Evolutionary conservation across 352 stramenopile species (phyloP), one percentile per base, ranked within the genome.

Genomic region (Globisporangium polare): DNA sequence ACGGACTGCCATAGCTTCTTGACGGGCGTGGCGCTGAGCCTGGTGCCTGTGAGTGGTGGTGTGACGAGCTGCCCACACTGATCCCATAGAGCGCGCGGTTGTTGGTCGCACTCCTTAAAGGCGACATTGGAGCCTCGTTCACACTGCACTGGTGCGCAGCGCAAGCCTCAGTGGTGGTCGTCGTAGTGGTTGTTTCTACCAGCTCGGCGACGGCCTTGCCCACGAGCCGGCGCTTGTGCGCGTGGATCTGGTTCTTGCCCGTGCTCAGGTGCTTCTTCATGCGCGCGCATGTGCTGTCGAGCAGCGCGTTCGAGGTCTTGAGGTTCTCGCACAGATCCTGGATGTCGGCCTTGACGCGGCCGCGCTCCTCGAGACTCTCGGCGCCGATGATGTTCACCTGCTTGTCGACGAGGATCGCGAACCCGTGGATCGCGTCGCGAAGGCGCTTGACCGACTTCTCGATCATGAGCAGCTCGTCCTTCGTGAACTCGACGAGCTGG

Each of bases 331-430:
- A 78, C 5, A 87, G 67, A 35, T 88, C 79, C 50, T 87, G 68
- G 35, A 89, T 86, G 55, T 92, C 75, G 8, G 77, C 73, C 54
- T 80, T 77, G 27, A 89, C 64, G 12, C 79, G 75, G 0, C 68
- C 72, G 17, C 75, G 63, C 43, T 86, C 73, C 18, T 86, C 75
- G 13, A 74, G 46, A 17, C 62, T 85, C 45, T 78, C 64, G 3
- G 31, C 61, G 15, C 78, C 74, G 27, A 86, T 77, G 55, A 89
- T 83, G 22, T 82, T 86, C 31, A 89, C 82, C 49, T 90, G 83
- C 50, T 88, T 89, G 66, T 89, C 83, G n/a, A 92, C 74, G 2
- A 92, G 70, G 20, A 92, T 71, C 9, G 80, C 73, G 46, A 92
- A 90, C 0, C 77, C 75, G 31, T 88, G 63, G 51, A 90, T 80